These are phyloP conservation scores for Boletus sensibilis DNA, from an alignment of 768 basidiomycete species.

Conservation along the genomic window DNA sequence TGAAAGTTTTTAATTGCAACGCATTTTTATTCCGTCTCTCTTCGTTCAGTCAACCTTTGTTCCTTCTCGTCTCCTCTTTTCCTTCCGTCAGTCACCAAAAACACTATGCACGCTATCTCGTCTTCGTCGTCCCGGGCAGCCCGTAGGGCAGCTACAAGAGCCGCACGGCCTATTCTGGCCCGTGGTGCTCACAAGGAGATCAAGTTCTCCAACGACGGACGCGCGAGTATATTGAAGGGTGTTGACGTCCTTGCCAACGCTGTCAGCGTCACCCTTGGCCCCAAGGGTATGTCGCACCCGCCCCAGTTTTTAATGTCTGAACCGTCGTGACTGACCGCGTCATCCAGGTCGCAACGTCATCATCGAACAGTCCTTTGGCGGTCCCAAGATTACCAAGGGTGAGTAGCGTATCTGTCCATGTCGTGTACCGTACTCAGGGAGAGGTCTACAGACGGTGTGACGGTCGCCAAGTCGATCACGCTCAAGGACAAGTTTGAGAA, in stretches of 20 bases:
- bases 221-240: conserved; percentile 90
- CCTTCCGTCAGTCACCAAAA: conserved; percentile 17
- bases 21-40: conserved; percentile 8
- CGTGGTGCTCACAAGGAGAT: conserved; percentile 94
- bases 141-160: conserved; percentile 63
- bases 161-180: conserved; percentile 50
- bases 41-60: neutral
- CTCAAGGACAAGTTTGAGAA: conserved; percentile 99
- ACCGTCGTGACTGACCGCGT: conserved; percentile 13
- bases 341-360: conserved; percentile 89
- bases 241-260: conserved; percentile 97
- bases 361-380: conserved; percentile 90
- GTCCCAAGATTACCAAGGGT: conserved; percentile 97
- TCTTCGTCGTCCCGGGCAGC: conserved; percentile 61
- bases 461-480: conserved; percentile 91
- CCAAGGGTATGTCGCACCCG: conserved; percentile 68
- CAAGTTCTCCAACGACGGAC: conserved; percentile 93
- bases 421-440: conserved; percentile 3
- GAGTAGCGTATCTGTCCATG: conserved; percentile 15
- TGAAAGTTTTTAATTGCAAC: conserved; percentile 27
- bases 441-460: conserved; percentile 79
- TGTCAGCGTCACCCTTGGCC: conserved; percentile 93
- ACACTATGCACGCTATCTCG: conserved; percentile 69
- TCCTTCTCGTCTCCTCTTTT: neutral
- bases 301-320: too few species aligned